These are phyloP conservation scores for Lactifluus subvellereus DNA, from an alignment of 768 basidiomycete species.

Conservation along the genomic window DNA sequence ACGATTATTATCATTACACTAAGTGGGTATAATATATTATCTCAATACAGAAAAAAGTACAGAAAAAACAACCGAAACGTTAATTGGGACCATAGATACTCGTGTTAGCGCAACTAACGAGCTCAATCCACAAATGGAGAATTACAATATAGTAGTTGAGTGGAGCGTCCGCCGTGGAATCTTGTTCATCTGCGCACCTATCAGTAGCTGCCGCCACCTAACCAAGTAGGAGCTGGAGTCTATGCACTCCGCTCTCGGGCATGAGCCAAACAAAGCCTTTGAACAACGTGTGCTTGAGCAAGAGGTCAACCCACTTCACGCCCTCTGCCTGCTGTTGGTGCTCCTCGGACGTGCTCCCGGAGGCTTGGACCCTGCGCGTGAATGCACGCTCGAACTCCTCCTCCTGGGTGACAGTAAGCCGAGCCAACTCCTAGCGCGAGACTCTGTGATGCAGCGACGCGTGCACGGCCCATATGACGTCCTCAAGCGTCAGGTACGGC, in stretches of 20 bases:
- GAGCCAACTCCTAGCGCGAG: conserved; percentile 23
- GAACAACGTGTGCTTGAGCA: conserved; percentile 20
- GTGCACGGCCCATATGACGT: conserved; percentile 17
- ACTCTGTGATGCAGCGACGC: conserved; percentile 21
- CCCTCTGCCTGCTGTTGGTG: conserved; percentile 20
- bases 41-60: too few relatives aligned
- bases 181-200: too few relatives aligned
- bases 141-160: too few relatives aligned
- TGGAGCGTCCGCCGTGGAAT: too few relatives aligned
- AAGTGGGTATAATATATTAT: too few relatives aligned
- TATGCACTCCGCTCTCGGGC: conserved; percentile 21
- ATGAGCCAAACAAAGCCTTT: conserved; percentile 22
- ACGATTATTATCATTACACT: too few relatives aligned
- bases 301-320: conserved; percentile 24
- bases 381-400: conserved; percentile 22
- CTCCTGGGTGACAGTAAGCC: conserved; percentile 17
- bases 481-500: conserved; percentile 22
- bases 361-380: conserved; percentile 24
- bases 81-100: too few relatives aligned
- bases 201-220: too few relatives aligned
- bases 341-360: neutral
- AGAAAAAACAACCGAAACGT: too few relatives aligned
- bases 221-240: conserved; percentile 15
- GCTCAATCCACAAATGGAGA: too few relatives aligned
- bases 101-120: too few relatives aligned